These are phyloP conservation scores for Biscogniauxia mediterranea DNA, from an alignment of 2,329 filamentous ascomycete genomes.

Conservation along the genomic window DNA sequence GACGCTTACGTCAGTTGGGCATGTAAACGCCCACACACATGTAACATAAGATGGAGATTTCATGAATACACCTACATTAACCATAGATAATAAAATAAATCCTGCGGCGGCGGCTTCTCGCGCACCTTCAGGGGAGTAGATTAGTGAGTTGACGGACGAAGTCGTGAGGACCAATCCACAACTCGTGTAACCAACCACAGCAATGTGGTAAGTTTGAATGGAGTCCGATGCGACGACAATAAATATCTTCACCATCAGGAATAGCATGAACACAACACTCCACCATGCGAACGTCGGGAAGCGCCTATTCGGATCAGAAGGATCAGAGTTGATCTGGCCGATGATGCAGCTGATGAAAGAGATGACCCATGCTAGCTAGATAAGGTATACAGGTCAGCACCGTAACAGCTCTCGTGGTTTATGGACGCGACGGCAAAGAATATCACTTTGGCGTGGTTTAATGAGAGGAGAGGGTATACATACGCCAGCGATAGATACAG, in stretches of 20 bases:
- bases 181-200: slow-evolving; percentile 82
- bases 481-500: slow-evolving; percentile 87
- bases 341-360: slow-evolving; percentile 85
- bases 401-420: slow-evolving; percentile 1
- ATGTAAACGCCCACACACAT: neutral
- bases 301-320: slow-evolving; percentile 29
- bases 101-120: slow-evolving; percentile 87
- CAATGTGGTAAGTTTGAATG: slow-evolving; percentile 85
- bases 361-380: slow-evolving; percentile 90
- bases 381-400: slow-evolving; percentile 16
- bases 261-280: slow-evolving; percentile 81
- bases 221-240: slow-evolving; percentile 82
- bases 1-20: neutral
- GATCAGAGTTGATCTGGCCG: slow-evolving; percentile 52
- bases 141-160: slow-evolving; percentile 79
- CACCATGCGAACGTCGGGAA: slow-evolving; percentile 95
- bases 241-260: slow-evolving; percentile 75
- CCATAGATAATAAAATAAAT: slow-evolving; percentile 91
- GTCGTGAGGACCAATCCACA: slow-evolving; percentile 83
- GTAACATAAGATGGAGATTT: neutral
- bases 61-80: slow-evolving; percentile 64
- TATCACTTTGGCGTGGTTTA: neutral
- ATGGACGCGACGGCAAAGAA: neutral
- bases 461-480: slow-evolving; percentile 40
- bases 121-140: slow-evolving; percentile 72